These are phyloP conservation scores for Colletotrichum spinosum DNA, from an alignment of 2,329 filamentous ascomycete genomes.

Conservation along the genomic window DNA sequence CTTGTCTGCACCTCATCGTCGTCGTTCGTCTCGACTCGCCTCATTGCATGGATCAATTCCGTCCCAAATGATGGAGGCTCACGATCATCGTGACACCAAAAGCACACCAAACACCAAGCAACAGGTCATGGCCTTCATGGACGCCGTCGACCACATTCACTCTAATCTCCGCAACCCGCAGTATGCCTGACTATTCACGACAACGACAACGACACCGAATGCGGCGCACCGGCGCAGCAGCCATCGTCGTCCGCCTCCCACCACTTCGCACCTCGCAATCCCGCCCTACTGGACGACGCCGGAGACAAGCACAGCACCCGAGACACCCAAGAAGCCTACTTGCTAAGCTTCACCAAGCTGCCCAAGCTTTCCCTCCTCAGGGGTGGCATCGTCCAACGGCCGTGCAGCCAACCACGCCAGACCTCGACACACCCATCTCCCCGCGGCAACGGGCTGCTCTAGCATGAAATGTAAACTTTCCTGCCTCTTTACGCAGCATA, in stretches of 20 bases:
- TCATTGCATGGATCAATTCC: not conserved
- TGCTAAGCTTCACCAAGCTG: conserved; percentile 29
- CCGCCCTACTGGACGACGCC: not conserved
- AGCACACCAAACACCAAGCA: too few relatives aligned
- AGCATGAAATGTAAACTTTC: too few relatives aligned
- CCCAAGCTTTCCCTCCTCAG: conserved; percentile 14
- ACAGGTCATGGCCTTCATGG: too few relatives aligned
- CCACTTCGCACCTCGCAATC: not conserved
- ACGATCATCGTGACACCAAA: not conserved
- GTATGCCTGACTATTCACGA: too few relatives aligned
- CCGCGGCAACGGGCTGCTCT: conserved; percentile 8
- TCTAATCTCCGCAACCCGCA: too few relatives aligned
- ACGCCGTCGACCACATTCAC: too few relatives aligned
- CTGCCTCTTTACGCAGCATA: too few relatives aligned
- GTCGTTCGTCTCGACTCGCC: not conserved
- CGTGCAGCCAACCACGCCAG: conserved; percentile 15
- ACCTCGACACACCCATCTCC: conserved; percentile 6
- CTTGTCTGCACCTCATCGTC: not conserved
- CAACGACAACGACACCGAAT: too few relatives aligned
- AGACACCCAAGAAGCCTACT: not conserved
- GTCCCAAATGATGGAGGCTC: not conserved
- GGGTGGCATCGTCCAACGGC: conserved; percentile 5
- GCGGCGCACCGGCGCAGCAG: not conserved
- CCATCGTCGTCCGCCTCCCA: conserved; percentile 16
- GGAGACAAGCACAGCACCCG: conserved; percentile 2